A percentile compares a stretch with the other conserved stretches of the same genome.
Evolutionary conservation across 805 yeast species (phyloP).

Genomic region (Candida pini): DNA sequence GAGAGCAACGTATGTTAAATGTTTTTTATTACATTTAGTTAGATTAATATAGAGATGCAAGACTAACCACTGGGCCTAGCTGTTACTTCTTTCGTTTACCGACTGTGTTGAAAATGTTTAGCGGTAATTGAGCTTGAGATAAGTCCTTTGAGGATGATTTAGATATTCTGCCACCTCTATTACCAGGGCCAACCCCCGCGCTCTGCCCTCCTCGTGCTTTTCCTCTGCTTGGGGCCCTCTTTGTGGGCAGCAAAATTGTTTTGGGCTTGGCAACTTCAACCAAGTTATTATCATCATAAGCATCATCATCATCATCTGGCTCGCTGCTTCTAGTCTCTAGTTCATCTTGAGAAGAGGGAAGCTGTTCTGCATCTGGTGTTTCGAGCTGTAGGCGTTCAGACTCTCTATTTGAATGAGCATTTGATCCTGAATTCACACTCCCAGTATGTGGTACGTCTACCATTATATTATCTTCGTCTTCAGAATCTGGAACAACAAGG

Average conservation of each 20-base stretch:
- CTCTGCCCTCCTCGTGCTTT: conserved; percentile 1
- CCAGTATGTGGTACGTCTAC: not conserved
- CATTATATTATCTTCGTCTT: not conserved
- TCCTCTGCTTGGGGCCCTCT: not conserved
- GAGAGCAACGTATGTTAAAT: no score
- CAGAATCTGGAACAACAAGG: conserved; percentile 1
- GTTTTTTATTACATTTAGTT: no score
- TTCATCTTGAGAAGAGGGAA: no score
- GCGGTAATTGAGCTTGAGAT: conserved; percentile 2
- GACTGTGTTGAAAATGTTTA: conserved; percentile 9
- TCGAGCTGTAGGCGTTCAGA: no score
- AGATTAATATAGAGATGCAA: no score
- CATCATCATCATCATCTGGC: not conserved
- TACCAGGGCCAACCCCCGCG: not conserved
- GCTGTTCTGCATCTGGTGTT: no score
- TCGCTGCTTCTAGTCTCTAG: no score
- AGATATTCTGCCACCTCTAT: no score
- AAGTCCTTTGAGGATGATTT: no score
- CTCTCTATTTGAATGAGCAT: no score
- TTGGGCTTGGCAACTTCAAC: conserved; percentile 9
- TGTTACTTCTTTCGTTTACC: conserved; percentile 4
- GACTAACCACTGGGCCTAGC: conserved; percentile 6
- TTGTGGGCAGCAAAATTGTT: not conserved
- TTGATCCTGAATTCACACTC: not conserved
- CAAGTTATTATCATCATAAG: conserved; percentile 5